A percentile compares a stretch with the other conserved stretches of the same genome.
Conservation (phyloP, 164 flowering plant species). For the Tetrastigma voinierianum region DNA sequence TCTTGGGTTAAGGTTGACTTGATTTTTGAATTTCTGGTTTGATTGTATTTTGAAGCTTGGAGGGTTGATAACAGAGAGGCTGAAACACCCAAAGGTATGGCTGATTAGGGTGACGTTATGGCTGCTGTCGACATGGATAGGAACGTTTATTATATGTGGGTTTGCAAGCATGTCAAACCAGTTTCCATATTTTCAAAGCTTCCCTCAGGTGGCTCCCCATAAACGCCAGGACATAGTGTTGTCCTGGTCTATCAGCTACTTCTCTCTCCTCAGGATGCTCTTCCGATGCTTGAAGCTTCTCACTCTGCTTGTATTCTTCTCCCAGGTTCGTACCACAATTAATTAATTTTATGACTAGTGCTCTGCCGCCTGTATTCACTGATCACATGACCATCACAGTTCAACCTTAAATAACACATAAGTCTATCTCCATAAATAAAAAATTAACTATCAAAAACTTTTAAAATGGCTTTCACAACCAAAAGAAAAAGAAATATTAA, state of each 20-base stretch:
- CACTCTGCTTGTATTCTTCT: slow-evolving; percentile 48
- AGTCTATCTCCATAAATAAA: too few relatives aligned
- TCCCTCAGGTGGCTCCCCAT: slow-evolving; percentile 37
- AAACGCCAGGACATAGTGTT: slow-evolving; percentile 45
- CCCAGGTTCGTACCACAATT: slow-evolving; percentile 64
- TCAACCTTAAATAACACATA: too few relatives aligned
- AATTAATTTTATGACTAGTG: background rate
- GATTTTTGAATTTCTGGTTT: background rate
- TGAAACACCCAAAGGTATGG: slow-evolving; percentile 48
- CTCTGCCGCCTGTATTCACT: background rate
- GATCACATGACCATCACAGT: too few relatives aligned
- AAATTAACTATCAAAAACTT: too few relatives aligned
- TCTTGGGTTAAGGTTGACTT: too few relatives aligned
- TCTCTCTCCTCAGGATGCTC: slow-evolving; percentile 42
- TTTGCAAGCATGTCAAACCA: slow-evolving; percentile 33
- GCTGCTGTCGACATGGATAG: slow-evolving; percentile 66
- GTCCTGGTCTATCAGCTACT: slow-evolving; percentile 50
- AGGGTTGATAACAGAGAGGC: slow-evolving; percentile 34
- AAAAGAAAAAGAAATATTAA: too few relatives aligned
- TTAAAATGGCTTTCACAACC: too few relatives aligned
- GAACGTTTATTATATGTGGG: slow-evolving; percentile 66
- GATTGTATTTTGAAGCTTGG: slow-evolving; percentile 39
- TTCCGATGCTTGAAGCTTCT: slow-evolving; percentile 51
- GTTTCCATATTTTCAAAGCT: slow-evolving; percentile 58
- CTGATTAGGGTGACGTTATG: slow-evolving; percentile 40